Evolutionary conservation across 352 stramenopile species (phyloP).

Genomic region (Phytopythium sindhum): DNA sequence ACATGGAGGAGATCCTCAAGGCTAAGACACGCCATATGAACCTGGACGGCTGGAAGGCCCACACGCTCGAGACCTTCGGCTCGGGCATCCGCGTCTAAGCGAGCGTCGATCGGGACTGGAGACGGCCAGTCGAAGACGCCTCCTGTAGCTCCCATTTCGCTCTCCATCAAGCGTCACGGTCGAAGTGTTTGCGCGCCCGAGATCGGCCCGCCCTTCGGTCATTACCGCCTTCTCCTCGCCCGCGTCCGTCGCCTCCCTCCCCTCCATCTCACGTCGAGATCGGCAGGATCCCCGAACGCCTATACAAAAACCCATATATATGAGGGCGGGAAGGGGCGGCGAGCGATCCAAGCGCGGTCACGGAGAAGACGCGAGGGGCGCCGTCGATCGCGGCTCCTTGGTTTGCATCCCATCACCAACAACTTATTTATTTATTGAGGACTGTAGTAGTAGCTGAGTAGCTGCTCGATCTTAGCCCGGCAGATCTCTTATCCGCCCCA

Average conservation of each 20-base stretch:
- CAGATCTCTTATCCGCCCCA: neutral
- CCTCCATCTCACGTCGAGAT: neutral
- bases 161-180: conserved; percentile 22
- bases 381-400: neutral
- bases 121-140: neutral
- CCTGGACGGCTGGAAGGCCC: conserved; percentile 72
- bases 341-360: neutral
- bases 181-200: conserved; percentile 22
- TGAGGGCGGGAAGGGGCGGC: neutral
- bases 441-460: neutral
- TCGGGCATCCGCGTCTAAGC: conserved; percentile 58
- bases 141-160: neutral
- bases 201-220: neutral
- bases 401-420: neutral
- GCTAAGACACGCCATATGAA: conserved; percentile 65
- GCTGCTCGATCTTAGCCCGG: neutral
- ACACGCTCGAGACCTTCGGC: conserved; percentile 76
- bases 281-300: neutral
- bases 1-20: conserved; percentile 63
- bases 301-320: neutral
- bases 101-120: neutral
- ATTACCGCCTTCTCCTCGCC: conserved; percentile 16
- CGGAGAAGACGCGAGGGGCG: neutral
- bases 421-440: neutral
- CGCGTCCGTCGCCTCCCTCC: neutral